Percentiles rank a stretch among this genome's conserved stretches.
These are phyloP conservation scores for Colletotrichum tofieldiae DNA, from an alignment of 2,329 filamentous ascomycete species.

Conservation along the genomic window DNA sequence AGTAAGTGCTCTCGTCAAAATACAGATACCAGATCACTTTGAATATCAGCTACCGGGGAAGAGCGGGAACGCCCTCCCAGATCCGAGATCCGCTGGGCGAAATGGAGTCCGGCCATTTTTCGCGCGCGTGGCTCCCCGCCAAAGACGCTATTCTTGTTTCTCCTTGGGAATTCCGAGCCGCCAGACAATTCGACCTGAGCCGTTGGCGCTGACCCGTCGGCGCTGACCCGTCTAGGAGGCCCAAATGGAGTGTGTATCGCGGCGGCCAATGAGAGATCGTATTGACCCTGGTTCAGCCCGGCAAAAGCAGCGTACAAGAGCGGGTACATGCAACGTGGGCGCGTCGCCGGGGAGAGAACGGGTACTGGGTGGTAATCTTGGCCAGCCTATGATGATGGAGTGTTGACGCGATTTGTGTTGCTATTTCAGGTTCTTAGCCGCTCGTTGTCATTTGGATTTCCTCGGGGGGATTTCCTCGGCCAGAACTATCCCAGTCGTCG, in stretches of 20 bases:
- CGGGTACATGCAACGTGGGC: conserved; percentile 39
- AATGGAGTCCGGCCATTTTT: not conserved
- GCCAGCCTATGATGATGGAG: conserved; percentile 14
- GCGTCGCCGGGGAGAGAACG: conserved; percentile 33
- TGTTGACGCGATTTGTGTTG: conserved; percentile 25
- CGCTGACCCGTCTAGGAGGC: conserved; percentile 32
- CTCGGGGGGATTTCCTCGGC: not conserved
- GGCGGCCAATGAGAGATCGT: conserved; percentile 24
- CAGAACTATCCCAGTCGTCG: not conserved
- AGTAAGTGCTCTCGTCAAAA: conserved; percentile 28
- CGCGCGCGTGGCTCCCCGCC: conserved; percentile 22
- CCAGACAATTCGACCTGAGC: conserved; percentile 19
- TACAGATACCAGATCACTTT: conserved; percentile 25
- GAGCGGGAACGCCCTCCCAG: conserved; percentile 1
- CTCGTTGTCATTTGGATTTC: not conserved
- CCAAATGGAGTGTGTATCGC: conserved; percentile 15
- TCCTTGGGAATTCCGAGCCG: conserved; percentile 25
- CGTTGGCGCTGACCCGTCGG: conserved; percentile 35
- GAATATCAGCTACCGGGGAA: conserved; percentile 6
- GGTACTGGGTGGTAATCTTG: conserved; percentile 8
- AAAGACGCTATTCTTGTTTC: conserved; percentile 33
- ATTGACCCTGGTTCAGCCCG: conserved; percentile 34
- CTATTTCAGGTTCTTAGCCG: conserved; percentile 37
- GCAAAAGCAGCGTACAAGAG: conserved; percentile 41
- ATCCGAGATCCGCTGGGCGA: conserved; percentile 5